Evolutionary conservation across 2,329 filamentous ascomycete genomes (phyloP).

Genomic region (Mycosphaerella sp.): DNA sequence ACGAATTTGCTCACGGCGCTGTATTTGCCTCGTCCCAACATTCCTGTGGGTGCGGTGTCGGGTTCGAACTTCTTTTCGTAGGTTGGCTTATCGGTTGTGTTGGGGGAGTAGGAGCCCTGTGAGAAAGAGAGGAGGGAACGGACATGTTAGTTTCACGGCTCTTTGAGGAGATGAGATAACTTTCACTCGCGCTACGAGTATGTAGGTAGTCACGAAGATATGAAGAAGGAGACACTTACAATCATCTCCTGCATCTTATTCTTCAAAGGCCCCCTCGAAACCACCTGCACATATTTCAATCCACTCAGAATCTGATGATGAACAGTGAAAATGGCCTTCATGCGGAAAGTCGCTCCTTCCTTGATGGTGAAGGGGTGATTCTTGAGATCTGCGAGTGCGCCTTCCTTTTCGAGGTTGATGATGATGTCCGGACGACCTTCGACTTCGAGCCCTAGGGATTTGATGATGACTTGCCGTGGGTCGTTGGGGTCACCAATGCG

Average conservation of each 20-base stretch:
- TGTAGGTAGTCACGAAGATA: neutral
- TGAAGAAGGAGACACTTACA: constrained; percentile 50
- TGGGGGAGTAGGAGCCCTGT: constrained; percentile 87
- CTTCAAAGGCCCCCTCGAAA: constrained; percentile 81
- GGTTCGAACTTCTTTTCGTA: constrained; percentile 91
- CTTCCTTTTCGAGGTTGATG: constrained; percentile 74
- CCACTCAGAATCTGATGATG: constrained; percentile 95
- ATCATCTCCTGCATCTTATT: constrained; percentile 99
- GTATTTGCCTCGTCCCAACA: constrained; percentile 87
- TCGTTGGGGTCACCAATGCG: constrained; percentile 57
- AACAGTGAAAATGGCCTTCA: constrained; percentile 90
- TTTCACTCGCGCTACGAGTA: no score
- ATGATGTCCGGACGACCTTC: constrained; percentile 76
- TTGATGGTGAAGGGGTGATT: constrained; percentile 96
- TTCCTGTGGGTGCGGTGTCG: constrained; percentile 86
- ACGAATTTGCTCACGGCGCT: constrained; percentile 83
- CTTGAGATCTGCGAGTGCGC: constrained; percentile 71
- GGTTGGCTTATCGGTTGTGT: constrained; percentile 75
- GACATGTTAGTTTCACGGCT: neutral
- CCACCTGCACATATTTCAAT: constrained; percentile 89
- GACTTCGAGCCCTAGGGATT: constrained; percentile 78
- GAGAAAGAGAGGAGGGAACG: neutral
- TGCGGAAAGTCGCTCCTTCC: constrained; percentile 87
- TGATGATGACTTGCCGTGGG: constrained; percentile 85
- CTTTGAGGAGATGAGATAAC: no score